Evolutionary conservation across 176 grass and related monocot species (phyloP).

Genomic region (Eleusine indica): DNA sequence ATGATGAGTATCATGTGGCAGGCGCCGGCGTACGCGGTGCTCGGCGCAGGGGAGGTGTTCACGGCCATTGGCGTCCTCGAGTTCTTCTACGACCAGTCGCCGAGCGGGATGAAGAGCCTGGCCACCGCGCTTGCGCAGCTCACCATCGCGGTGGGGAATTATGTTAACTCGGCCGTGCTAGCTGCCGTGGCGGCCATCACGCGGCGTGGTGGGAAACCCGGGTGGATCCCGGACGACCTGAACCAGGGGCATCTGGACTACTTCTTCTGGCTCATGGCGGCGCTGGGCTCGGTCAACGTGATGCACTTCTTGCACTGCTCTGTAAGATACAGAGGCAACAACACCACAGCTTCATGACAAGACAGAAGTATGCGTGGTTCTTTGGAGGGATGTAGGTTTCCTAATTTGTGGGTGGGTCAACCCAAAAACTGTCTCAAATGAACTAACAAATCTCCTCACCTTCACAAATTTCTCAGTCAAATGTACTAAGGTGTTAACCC

Average conservation of each 20-base stretch:
- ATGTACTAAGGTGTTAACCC: too few relatives aligned
- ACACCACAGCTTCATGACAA: too few relatives aligned
- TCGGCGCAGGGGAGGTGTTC: slow-evolving; percentile 42
- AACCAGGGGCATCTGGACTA: slow-evolving; percentile 71
- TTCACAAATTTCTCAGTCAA: too few relatives aligned
- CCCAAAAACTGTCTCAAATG: too few relatives aligned
- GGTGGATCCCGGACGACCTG: slow-evolving; percentile 90
- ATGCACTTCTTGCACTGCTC: too few relatives aligned
- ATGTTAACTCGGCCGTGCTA: slow-evolving; percentile 46
- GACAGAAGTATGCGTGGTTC: too few relatives aligned
- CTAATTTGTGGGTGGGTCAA: too few relatives aligned
- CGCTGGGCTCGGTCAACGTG: slow-evolving; percentile 59
- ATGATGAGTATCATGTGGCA: slow-evolving; percentile 52
- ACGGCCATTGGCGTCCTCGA: slow-evolving; percentile 36
- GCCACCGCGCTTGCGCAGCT: slow-evolving; percentile 25
- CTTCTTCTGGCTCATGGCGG: slow-evolving; percentile 70
- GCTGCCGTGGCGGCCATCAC: slow-evolving; percentile 29
- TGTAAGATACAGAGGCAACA: too few relatives aligned
- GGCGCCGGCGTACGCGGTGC: slow-evolving; percentile 38
- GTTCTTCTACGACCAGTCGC: slow-evolving; percentile 59
- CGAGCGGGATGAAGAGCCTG: slow-evolving; percentile 54
- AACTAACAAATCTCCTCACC: too few relatives aligned
- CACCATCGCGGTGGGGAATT: slow-evolving; percentile 37
- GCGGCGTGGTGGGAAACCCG: slow-evolving; percentile 3
- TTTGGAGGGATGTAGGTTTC: too few relatives aligned